Evolutionary conservation across 2,329 filamentous ascomycete species (phyloP), one percentile per base, ranked within the genome.

Genomic region (Aureobasidium melanogenum): DNA sequence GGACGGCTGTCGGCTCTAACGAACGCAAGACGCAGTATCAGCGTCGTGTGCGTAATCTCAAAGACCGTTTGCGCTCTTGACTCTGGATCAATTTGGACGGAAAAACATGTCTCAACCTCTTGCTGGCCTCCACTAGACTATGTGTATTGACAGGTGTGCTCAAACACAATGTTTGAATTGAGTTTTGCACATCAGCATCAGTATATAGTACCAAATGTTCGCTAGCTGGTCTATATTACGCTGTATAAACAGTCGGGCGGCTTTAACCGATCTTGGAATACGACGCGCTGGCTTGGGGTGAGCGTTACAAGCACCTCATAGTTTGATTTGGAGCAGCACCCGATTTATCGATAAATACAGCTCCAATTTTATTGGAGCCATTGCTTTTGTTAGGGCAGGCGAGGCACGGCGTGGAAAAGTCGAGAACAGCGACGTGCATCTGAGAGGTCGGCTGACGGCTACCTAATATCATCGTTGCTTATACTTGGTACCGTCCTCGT

Each of bases 241-340:
- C 24, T 15, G 52, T 24, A 22, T 44, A 43, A 32, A 39, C 39
- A n/a, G 10, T 22, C 7, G 26, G 32, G 12, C 30, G 54, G 41
- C 19, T 36, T 57, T 36, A 47, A 41, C 54, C 54, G 41, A 57
- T 47, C 19, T 46, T 41, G 54, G 19, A 57, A 57, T 36, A 46
- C 30, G 26, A 26, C 5, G n/a, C 26, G 39, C 41, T 32, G n/a
- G n/a, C n/a, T n/a, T n/a, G n/a, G n/a, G 28, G n/a, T 14, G 39
- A 56, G 52, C 52, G 52, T 56, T 56, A 34, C n/a, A 38, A 47
- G 41, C 54, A 46, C 41, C 38, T 57, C 54, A 47, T 41, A 41
- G 54, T 57, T 46, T 57, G 54, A 57, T 57, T 57, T 34, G 39
- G 54, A 57, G 54, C 52, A 34, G 28, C 54, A 57, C 30, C 54